These are phyloP conservation scores for Lentithecium fluviatile DNA, from an alignment of 495 filamentous ascomycete genomes.

Conservation along the genomic window DNA sequence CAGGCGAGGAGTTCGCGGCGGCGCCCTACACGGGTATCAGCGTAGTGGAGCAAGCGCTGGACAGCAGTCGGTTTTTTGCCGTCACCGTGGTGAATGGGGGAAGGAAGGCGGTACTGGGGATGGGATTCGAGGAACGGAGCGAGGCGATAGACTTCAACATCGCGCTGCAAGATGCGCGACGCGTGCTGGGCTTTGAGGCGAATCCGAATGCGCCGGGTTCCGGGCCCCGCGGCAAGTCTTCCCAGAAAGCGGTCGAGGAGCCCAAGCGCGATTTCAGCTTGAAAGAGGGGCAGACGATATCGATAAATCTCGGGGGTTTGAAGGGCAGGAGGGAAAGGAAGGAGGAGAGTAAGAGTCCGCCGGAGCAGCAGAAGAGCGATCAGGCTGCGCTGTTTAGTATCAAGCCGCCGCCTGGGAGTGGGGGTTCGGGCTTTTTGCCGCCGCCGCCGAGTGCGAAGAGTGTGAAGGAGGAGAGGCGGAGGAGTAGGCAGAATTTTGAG, in stretches of 20 bases:
- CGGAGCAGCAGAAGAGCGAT: constrained; percentile 33
- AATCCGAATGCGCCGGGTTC: constrained; percentile 30
- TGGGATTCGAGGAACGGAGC: constrained; percentile 80
- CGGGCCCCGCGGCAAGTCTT: constrained; percentile 30
- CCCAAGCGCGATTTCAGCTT: constrained; percentile 71
- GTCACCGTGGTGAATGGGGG: constrained; percentile 69
- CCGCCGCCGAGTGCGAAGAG: constrained; percentile 61
- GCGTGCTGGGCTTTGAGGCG: constrained; percentile 51
- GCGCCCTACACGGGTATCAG: constrained; percentile 62
- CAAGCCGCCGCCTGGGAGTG: constrained; percentile 43
- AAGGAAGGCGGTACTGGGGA: constrained; percentile 71
- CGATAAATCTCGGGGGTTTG: constrained; percentile 62
- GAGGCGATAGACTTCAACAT: constrained; percentile 81
- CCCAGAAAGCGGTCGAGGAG: constrained; percentile 39
- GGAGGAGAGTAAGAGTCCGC: constrained; percentile 10
- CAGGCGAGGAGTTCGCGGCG: constrained; percentile 74
- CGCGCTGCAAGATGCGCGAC: constrained; percentile 70
- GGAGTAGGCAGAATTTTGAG: constrained; percentile 38
- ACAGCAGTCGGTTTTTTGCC: constrained; percentile 77
- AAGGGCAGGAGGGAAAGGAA: constrained; percentile 35
- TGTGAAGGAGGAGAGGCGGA: constrained; percentile 43
- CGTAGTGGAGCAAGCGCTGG: constrained; percentile 68
- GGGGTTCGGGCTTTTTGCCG: constrained; percentile 52
- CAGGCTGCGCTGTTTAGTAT: constrained; percentile 49
- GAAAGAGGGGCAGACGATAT: constrained; percentile 84